Base-by-base conservation (phyloP, 306 rosid species). In the Cicer judaicum region DNA sequence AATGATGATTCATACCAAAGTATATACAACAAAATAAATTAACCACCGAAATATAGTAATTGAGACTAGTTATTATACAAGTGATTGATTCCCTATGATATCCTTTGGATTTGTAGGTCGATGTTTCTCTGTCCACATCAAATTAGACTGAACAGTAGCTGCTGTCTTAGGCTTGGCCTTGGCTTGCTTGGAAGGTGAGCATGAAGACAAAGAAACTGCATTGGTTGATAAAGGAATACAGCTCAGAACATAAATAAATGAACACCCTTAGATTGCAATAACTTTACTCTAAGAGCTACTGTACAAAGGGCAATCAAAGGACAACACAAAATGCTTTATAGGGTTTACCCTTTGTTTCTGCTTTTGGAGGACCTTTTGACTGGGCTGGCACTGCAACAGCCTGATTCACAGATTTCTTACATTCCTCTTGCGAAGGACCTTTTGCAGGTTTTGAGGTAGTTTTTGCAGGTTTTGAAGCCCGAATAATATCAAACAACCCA, bases 71-170 rank as follows among this genome's bases (percentile, higher is more conserved):
- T 78, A 64, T 81, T 77, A 65, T 86, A 94, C 99, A 90, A 94
- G 85, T 52, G 97, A 90, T 79, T 92, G 96, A 74, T 94, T 94
- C 57, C 99, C 97, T 41, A 94, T 77, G 59, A 94, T 86, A 78
- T 92, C 92, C 65, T 82, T 90, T 19, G 89, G 81, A 83, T 78
- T 81, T 82, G 66, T 94, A 34, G 99, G 99, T 72, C 70, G 90
- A 81, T 92, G 84, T 81, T 94, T 94, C 66, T 90, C 99, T 0
- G 97, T 86, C 99, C 99, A 94, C 50, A 78, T 87, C 75, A 84
- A 75, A 64, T 85, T 61, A 64, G 88, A 84, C 50, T 77, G 81
- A 36, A 21, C 67, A 43, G 74, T 12, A 41, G 75, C 70, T 74
- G 76, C 78, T 67, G 70, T 49, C 79, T 78, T 91, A 1, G 15